Conservation (phyloP, 2,329 filamentous ascomycete genomes). For the Cladosporium sp. region DNA sequence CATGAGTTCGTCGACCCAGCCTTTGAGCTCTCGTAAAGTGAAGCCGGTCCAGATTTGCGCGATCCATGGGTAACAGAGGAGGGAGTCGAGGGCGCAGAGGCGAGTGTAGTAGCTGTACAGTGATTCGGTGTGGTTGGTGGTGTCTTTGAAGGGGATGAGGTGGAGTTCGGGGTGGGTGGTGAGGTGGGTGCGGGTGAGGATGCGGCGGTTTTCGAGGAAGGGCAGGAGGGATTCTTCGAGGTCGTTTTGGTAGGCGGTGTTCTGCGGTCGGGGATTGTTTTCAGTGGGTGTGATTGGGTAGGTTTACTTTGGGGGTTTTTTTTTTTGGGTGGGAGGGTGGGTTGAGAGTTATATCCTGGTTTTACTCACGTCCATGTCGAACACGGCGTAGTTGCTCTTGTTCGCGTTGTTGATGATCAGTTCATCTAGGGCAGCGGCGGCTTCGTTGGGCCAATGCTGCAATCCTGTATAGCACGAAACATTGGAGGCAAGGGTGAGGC, state of each 20-base stretch:
- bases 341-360: too few relatives aligned
- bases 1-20: slow-evolving; percentile 47
- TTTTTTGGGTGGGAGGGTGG: too few relatives aligned
- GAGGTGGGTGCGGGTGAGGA: slow-evolving; percentile 40
- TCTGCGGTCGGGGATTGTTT: slow-evolving; percentile 19
- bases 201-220: slow-evolving; percentile 40
- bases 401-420: slow-evolving; percentile 21
- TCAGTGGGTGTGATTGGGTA: not conserved
- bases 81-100: slow-evolving; percentile 40
- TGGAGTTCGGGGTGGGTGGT: slow-evolving; percentile 35
- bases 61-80: slow-evolving; percentile 42
- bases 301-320: too few relatives aligned
- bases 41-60: slow-evolving; percentile 42
- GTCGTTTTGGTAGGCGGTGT: slow-evolving; percentile 42
- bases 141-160: slow-evolving; percentile 43
- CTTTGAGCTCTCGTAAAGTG: slow-evolving; percentile 43
- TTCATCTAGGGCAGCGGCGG: slow-evolving; percentile 15
- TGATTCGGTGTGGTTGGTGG: slow-evolving; percentile 35
- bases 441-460: slow-evolving; percentile 19
- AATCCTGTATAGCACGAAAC: slow-evolving; percentile 4
- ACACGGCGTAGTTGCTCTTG: slow-evolving; percentile 20
- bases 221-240: slow-evolving; percentile 44
- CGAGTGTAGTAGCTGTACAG: slow-evolving; percentile 46
- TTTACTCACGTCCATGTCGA: slow-evolving; percentile 38
- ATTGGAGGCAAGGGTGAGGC: slow-evolving; percentile 1